These are phyloP conservation scores for Xylariaceae sp. DNA, from an alignment of 2,329 filamentous ascomycete species.

Conservation along the genomic window DNA sequence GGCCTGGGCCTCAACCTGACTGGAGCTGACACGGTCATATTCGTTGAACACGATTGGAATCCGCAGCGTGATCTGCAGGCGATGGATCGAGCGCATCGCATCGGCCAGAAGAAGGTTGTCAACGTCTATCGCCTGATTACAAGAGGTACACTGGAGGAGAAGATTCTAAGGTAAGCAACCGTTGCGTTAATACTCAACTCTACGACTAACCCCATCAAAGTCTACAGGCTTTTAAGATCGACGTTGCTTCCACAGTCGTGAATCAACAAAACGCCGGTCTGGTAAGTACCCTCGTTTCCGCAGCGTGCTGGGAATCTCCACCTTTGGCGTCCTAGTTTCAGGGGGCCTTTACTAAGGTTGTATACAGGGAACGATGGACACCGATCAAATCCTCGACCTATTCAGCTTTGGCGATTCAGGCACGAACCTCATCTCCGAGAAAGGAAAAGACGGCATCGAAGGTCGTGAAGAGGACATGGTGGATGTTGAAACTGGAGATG, in stretches of 20 bases:
- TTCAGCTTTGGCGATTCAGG: conserved; percentile 85
- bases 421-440: conserved; percentile 60
- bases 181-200: conserved; percentile 4
- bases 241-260: conserved; percentile 95
- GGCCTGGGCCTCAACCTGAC: conserved; percentile 93
- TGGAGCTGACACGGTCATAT: conserved; percentile 96
- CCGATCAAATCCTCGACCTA: conserved; percentile 93
- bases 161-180: conserved; percentile 67
- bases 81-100: conserved; percentile 97
- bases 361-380: conserved; percentile 76
- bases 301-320: not conserved
- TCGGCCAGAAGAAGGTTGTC: conserved; percentile 99
- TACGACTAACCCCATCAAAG: conserved; percentile 33
- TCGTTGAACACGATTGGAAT: conserved; percentile 99
- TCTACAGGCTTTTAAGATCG: conserved; percentile 98
- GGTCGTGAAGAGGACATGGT: conserved; percentile 81
- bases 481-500: conserved; percentile 85
- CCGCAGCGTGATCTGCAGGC: conserved; percentile 97
- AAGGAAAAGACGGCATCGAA: conserved; percentile 54
- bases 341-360: conserved; percentile 15
- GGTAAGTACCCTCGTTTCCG: conserved; percentile 23
- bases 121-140: conserved; percentile 98
- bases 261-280: conserved; percentile 98
- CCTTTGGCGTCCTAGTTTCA: not conserved
- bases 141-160: conserved; percentile 92